phyloP scores from a whole-genome alignment of 495 filamentous ascomycete species.

The Trichoderma orchidacearum region DNA sequence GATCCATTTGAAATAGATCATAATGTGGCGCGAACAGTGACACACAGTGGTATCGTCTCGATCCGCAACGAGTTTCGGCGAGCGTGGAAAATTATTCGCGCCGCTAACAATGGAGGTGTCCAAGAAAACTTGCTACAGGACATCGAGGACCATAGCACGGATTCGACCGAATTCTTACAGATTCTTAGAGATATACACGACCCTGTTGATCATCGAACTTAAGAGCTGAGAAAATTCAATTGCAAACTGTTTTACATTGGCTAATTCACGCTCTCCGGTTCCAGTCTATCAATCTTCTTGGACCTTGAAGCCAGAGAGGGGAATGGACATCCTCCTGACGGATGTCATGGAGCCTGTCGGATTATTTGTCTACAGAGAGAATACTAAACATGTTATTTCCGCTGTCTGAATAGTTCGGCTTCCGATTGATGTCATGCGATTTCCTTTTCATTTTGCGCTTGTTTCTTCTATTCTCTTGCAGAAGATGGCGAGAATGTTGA shows the following conservation, averaged over 20 bases:
- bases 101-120: constrained; percentile 12
- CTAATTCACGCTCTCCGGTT: no score
- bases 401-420: background rate
- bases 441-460: background rate
- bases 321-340: no score
- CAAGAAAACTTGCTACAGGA: constrained; percentile 26
- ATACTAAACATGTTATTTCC: background rate
- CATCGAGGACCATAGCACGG: constrained; percentile 11
- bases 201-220: no score
- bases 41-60: constrained; percentile 54
- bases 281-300: no score
- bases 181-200: constrained; percentile 29
- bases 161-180: constrained; percentile 16
- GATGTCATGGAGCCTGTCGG: no score
- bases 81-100: constrained; percentile 49
- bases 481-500: background rate
- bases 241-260: no score
- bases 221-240: background rate
- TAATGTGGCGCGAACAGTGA: constrained; percentile 73
- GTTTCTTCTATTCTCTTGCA: background rate
- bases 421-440: background rate
- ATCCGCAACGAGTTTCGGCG: constrained; percentile 72
- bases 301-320: no score
- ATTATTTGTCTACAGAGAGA: background rate
- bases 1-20: constrained; percentile 77